A percentile compares a stretch with the other conserved stretches of the same genome.
Evolutionary conservation across 1,139 yeast species (phyloP).

Genomic region (Petasospora fabianii): DNA sequence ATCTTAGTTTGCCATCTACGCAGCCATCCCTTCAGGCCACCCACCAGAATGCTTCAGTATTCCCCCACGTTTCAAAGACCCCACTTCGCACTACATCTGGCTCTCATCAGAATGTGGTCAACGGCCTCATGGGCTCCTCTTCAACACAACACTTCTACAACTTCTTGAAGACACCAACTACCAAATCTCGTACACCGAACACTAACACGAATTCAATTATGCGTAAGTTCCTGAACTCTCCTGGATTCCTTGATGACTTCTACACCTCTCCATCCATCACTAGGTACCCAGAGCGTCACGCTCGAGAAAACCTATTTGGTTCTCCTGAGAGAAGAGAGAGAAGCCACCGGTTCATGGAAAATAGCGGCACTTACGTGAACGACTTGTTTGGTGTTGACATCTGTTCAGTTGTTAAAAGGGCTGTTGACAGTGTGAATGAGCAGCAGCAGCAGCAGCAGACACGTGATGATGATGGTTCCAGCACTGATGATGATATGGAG

Average conservation of each 20-base stretch:
- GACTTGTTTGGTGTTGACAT: conserved; percentile 57
- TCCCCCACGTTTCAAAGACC: conserved; percentile 13
- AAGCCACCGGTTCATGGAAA: conserved; percentile 20
- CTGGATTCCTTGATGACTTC: conserved; percentile 63
- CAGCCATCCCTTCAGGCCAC: conserved; percentile 10
- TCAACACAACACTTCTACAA: conserved; percentile 20
- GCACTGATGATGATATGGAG: conserved; percentile 14
- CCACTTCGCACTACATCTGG: conserved; percentile 22
- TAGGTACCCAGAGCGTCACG: conserved; percentile 49
- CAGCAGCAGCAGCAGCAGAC: conserved; percentile 7
- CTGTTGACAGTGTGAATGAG: conserved; percentile 34
- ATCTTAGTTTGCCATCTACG: conserved; percentile 13
- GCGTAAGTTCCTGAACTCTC: conserved; percentile 58
- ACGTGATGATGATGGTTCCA: conserved; percentile 7
- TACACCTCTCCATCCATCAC: conserved; percentile 53
- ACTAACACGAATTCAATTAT: conserved; percentile 33
- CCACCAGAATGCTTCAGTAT: neutral
- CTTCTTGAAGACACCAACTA: conserved; percentile 25
- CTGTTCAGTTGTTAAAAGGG: conserved; percentile 53
- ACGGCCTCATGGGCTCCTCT: conserved; percentile 14
- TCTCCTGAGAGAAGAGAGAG: conserved; percentile 25
- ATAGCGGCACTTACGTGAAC: conserved; percentile 14
- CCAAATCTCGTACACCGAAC: conserved; percentile 29
- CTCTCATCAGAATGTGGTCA: conserved; percentile 14
- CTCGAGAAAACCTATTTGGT: conserved; percentile 37